Evolutionary conservation across 306 rosid species (phyloP).

Genomic region (Cyclanthera cordifolia): DNA sequence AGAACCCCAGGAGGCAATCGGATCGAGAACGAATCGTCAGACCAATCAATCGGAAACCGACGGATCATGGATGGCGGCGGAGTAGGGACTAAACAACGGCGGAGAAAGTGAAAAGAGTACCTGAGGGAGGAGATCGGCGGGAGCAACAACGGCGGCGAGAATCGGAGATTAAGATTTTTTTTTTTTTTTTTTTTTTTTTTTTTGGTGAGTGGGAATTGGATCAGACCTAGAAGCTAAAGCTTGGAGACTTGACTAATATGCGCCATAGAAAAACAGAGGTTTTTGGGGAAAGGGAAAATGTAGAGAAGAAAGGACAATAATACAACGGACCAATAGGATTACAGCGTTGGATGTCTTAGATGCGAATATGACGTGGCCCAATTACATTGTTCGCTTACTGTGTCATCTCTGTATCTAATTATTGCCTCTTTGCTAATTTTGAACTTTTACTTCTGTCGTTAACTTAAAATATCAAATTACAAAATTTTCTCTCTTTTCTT

Average conservation of each 20-base stretch:
- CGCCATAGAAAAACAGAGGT: not conserved
- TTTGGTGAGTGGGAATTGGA: slow-evolving; percentile 17
- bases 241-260: slow-evolving; percentile 2
- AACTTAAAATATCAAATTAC: no score
- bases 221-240: slow-evolving; percentile 16
- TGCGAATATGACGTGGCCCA: slow-evolving; percentile 7
- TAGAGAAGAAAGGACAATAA: slow-evolving; percentile 12
- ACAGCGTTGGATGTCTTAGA: slow-evolving; percentile 1
- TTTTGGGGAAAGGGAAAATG: not conserved
- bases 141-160: slow-evolving; percentile 36
- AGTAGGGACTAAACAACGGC: not conserved
- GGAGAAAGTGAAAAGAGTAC: not conserved
- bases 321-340: not conserved
- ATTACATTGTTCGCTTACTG: not conserved
- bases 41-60: slow-evolving; percentile 20
- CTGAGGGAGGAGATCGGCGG: not conserved
- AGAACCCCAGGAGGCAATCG: slow-evolving; percentile 16
- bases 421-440: not conserved
- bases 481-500: no score
- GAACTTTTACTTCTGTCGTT: not conserved
- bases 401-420: not conserved
- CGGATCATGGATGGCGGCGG: not conserved
- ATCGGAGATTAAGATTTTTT: no score
- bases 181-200: no score
- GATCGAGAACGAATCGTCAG: slow-evolving; percentile 23